Evolutionary conservation across 2,329 filamentous ascomycete species (phyloP).

Genomic region (Fusarium kyushuense): DNA sequence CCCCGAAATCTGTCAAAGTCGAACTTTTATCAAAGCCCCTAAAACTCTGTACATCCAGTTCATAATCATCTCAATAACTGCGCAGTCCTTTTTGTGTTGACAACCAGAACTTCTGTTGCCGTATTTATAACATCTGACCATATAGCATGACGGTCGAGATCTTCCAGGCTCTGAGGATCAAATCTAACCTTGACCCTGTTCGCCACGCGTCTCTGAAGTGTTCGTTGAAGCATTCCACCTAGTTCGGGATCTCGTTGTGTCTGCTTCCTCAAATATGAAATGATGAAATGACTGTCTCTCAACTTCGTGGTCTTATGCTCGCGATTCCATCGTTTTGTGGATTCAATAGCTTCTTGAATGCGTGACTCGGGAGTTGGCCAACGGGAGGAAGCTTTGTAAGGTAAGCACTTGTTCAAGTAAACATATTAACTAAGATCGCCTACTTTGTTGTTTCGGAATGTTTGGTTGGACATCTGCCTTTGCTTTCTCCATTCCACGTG

Average conservation of each 20-base stretch:
- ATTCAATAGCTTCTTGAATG: conserved; percentile 53
- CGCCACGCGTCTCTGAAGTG: conserved; percentile 46
- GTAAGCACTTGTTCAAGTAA: conserved; percentile 1
- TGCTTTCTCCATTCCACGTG: conserved; percentile 21
- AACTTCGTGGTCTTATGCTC: conserved; percentile 53
- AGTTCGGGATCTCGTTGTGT: conserved; percentile 52
- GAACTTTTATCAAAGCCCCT: background rate
- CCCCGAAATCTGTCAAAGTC: background rate
- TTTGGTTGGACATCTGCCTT: background rate
- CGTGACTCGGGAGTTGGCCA: conserved; percentile 38
- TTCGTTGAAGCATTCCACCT: conserved; percentile 52
- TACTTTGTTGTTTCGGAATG: conserved; percentile 17
- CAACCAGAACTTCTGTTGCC: conserved; percentile 50
- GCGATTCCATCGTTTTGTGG: conserved; percentile 56
- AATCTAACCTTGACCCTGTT: conserved; percentile 17
- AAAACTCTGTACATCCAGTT: background rate
- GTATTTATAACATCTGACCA: conserved; percentile 54
- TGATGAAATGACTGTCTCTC: conserved; percentile 49
- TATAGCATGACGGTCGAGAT: conserved; percentile 50
- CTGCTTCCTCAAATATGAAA: conserved; percentile 54
- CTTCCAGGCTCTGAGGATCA: conserved; percentile 48
- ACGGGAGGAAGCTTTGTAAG: conserved; percentile 8
- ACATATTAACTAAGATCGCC: background rate
- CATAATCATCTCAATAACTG: conserved; percentile 36
- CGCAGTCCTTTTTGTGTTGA: conserved; percentile 37